phyloP scores from a whole-genome alignment of 2,329 filamentous ascomycete genomes.

The Parafenestella ontariensis region DNA sequence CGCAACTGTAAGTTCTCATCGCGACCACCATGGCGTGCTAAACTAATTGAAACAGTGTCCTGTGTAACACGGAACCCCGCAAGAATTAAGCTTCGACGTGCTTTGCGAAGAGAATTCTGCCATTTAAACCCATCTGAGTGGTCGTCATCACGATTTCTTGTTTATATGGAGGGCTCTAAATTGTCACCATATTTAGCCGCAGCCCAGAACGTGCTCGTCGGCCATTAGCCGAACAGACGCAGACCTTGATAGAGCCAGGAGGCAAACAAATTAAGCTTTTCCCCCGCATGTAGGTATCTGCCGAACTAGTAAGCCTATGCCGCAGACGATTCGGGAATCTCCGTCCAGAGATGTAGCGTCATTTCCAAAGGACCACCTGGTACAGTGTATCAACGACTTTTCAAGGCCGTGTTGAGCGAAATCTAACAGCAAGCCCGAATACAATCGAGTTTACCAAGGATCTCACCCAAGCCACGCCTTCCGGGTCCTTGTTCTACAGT shows the following conservation, averaged over 20 bases:
- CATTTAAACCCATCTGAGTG: constrained; percentile 4
- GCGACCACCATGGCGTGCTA: constrained; percentile 5
- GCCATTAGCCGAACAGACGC: constrained; percentile 15
- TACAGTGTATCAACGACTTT: not conserved
- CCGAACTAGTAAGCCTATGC: constrained; percentile 28
- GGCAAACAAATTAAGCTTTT: constrained; percentile 35
- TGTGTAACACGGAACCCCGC: not conserved
- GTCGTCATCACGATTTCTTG: constrained; percentile 10
- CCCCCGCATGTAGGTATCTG: constrained; percentile 41
- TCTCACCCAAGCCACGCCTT: not conserved
- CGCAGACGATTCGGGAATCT: constrained; percentile 13
- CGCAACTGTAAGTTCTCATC: not conserved
- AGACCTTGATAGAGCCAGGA: constrained; percentile 18
- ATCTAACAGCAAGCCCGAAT: not conserved
- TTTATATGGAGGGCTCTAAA: constrained; percentile 20
- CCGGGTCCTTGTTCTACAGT: not conserved
- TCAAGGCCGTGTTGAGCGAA: not conserved
- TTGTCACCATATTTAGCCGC: constrained; percentile 37
- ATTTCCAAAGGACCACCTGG: not conserved
- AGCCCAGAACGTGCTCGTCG: constrained; percentile 28
- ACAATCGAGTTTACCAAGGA: not conserved
- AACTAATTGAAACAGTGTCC: not conserved
- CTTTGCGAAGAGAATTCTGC: constrained; percentile 7
- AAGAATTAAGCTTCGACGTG: not conserved
- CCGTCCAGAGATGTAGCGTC: constrained; percentile 2